A percentile compares a stretch with the other conserved stretches of the same genome.
Conservation (phyloP, 2,329 filamentous ascomycete genomes). For the Botrytis tulipae region DNA sequence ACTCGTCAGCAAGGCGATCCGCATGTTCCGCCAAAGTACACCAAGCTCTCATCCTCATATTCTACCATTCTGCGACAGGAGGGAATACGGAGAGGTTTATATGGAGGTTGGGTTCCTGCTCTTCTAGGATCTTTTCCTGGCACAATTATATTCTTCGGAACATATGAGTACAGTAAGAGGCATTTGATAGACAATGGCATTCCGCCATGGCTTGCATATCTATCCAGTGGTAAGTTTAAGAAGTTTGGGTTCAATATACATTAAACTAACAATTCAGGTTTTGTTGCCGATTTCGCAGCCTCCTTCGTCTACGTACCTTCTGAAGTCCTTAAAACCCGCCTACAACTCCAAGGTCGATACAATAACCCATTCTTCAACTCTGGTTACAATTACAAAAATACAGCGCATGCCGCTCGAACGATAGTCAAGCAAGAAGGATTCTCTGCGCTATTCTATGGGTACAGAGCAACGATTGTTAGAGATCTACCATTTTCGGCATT, state of each 20-base stretch:
- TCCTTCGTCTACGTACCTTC: constrained; percentile 94
- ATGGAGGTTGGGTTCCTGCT: constrained; percentile 90
- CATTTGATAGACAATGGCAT: constrained; percentile 81
- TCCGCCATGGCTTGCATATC: constrained; percentile 79
- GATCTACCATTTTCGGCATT: constrained; percentile 94
- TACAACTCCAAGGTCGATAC: constrained; percentile 90
- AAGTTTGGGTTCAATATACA: neutral
- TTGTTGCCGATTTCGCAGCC: constrained; percentile 87
- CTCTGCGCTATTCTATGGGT: constrained; percentile 89
- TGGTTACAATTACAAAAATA: constrained; percentile 93
- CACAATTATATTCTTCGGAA: constrained; percentile 92
- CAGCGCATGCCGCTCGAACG: constrained; percentile 77
- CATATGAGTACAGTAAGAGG: constrained; percentile 93
- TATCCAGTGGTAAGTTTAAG: constrained; percentile 66
- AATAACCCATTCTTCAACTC: constrained; percentile 94
- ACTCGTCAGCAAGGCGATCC: constrained; percentile 96
- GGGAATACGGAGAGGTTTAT: constrained; percentile 79
- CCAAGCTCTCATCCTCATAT: constrained; percentile 86
- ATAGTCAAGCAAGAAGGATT: constrained; percentile 82
- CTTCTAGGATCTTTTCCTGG: constrained; percentile 90
- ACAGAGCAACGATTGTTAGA: constrained; percentile 90
- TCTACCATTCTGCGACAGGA: constrained; percentile 91
- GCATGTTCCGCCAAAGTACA: constrained; percentile 88
- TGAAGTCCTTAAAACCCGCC: constrained; percentile 94
- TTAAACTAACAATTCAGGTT: constrained; percentile 54